These are phyloP conservation scores for Hanseniaspora valbyensis DNA, from an alignment of 805 yeast genomes.

Conservation along the genomic window DNA sequence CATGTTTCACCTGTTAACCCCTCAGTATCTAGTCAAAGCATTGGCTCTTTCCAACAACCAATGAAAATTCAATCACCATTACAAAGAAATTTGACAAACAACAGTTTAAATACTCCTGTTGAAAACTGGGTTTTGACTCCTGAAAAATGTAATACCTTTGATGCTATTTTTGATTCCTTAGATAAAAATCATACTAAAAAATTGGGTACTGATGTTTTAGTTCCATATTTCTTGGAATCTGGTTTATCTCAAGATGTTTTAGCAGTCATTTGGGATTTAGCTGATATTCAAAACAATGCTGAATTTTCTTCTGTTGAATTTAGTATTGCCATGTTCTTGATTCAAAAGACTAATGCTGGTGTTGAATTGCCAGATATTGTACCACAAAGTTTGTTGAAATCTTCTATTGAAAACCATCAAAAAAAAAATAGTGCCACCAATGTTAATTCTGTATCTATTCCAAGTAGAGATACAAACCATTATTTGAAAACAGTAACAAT, in stretches of 20 bases:
- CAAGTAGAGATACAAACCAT: slow-evolving; percentile 34
- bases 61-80: slow-evolving; percentile 24
- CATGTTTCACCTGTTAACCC: slow-evolving; percentile 19
- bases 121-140: slow-evolving; percentile 58
- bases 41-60: slow-evolving; percentile 20
- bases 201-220: slow-evolving; percentile 70
- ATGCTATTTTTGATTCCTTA: slow-evolving; percentile 62
- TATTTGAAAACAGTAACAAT: slow-evolving; percentile 26
- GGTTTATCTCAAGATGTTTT: slow-evolving; percentile 72
- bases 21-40: slow-evolving; percentile 20
- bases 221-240: slow-evolving; percentile 78
- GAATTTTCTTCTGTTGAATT: slow-evolving; percentile 71
- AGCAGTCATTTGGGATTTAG: slow-evolving; percentile 88
- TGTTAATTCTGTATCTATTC: slow-evolving; percentile 20
- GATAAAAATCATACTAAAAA: slow-evolving; percentile 56
- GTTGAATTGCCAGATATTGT: slow-evolving; percentile 63
- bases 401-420: slow-evolving; percentile 26
- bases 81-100: slow-evolving; percentile 13
- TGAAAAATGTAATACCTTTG: slow-evolving; percentile 66
- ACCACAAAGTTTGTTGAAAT: slow-evolving; percentile 49
- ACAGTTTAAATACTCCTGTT: slow-evolving; percentile 29
- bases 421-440: slow-evolving; percentile 1
- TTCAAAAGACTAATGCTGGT: slow-evolving; percentile 75
- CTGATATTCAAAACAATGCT: slow-evolving; percentile 82
- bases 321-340: slow-evolving; percentile 85